Evolutionary conservation across 257 asterid genomes (phyloP).

Genomic region (Gentiana macrophylla): DNA sequence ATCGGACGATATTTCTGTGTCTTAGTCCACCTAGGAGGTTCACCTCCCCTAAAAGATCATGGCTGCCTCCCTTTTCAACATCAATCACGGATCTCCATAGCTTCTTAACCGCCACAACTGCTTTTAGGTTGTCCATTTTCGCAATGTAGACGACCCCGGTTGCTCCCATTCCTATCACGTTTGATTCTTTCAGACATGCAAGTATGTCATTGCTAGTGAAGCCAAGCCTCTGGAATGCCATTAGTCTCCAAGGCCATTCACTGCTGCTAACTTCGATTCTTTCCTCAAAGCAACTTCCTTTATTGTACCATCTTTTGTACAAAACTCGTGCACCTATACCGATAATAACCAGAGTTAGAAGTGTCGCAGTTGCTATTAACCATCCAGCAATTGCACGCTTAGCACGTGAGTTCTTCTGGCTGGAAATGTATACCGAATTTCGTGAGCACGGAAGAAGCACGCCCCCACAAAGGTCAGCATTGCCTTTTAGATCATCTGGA

Average conservation of each 20-base stretch:
- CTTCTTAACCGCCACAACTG: slow-evolving; percentile 48
- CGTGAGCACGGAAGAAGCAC: slow-evolving; percentile 43
- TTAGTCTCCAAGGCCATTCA: slow-evolving; percentile 59
- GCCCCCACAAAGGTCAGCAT: slow-evolving; percentile 48
- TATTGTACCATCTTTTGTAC: slow-evolving; percentile 26
- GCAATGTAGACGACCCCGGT: slow-evolving; percentile 56
- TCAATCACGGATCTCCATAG: slow-evolving; percentile 42
- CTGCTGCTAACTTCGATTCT: slow-evolving; percentile 24
- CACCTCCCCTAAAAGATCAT: slow-evolving; percentile 47
- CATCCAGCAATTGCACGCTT: slow-evolving; percentile 31
- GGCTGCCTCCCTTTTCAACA: slow-evolving; percentile 25
- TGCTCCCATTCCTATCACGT: slow-evolving; percentile 58
- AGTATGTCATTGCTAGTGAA: slow-evolving; percentile 40
- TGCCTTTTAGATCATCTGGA: slow-evolving; percentile 37
- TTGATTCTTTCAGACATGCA: slow-evolving; percentile 39
- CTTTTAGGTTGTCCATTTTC: slow-evolving; percentile 28
- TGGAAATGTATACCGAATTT: slow-evolving; percentile 10
- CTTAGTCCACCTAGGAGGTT: slow-evolving; percentile 27
- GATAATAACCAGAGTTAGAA: slow-evolving; percentile 20
- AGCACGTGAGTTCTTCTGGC: slow-evolving; percentile 13
- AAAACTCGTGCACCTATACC: slow-evolving; percentile 24
- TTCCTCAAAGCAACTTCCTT: slow-evolving; percentile 34
- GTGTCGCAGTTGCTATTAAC: slow-evolving; percentile 32
- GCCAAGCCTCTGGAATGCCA: slow-evolving; percentile 55
- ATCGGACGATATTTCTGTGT: slow-evolving; percentile 44